Conservation (phyloP, 2,329 filamentous ascomycete species). For the Aspergillus nomiae region DNA sequence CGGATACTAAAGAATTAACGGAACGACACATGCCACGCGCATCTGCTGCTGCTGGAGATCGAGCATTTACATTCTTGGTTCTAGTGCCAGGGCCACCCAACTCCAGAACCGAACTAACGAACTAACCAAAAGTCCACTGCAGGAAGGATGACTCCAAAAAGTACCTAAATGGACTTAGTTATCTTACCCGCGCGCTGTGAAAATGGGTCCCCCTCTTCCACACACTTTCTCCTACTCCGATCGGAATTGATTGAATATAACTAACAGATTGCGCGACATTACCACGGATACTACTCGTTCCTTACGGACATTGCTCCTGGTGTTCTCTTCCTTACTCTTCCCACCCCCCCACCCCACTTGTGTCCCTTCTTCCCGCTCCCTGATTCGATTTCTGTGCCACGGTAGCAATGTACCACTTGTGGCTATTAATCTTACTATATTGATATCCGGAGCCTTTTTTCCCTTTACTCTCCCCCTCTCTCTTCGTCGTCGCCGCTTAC, state of each 20-base stretch:
- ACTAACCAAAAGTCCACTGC: conserved; percentile 15
- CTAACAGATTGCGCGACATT: conserved; percentile 22
- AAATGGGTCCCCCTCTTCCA: conserved; percentile 13
- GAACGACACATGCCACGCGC: conserved; percentile 1
- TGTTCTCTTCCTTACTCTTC: conserved; percentile 1
- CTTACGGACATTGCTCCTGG: conserved; percentile 8
- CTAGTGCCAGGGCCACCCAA: conserved; percentile 13
- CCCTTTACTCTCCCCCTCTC: conserved; percentile 8
- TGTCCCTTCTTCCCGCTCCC: conserved; percentile 3
- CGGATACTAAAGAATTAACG: not conserved
- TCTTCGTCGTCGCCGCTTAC: conserved; percentile 4
- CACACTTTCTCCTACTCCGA: conserved; percentile 11
- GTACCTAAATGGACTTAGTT: conserved; percentile 9
- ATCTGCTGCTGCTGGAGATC: conserved; percentile 2
- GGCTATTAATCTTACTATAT: conserved; percentile 4
- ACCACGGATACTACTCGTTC: conserved; percentile 6
- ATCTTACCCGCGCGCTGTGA: conserved; percentile 8
- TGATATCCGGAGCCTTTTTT: conserved; percentile 6
- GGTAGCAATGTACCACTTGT: conserved; percentile 22
- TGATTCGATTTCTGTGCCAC: conserved; percentile 18
- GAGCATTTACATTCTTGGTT: not conserved
- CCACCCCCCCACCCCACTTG: conserved; percentile 4
- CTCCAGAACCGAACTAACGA: not conserved
- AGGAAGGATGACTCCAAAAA: conserved; percentile 19
- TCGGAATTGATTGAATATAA: conserved; percentile 24